A percentile compares a stretch with the other conserved stretches of the same genome.
Conservation (phyloP, 177 flowering plant species). For the Vitis hybrid region DNA sequence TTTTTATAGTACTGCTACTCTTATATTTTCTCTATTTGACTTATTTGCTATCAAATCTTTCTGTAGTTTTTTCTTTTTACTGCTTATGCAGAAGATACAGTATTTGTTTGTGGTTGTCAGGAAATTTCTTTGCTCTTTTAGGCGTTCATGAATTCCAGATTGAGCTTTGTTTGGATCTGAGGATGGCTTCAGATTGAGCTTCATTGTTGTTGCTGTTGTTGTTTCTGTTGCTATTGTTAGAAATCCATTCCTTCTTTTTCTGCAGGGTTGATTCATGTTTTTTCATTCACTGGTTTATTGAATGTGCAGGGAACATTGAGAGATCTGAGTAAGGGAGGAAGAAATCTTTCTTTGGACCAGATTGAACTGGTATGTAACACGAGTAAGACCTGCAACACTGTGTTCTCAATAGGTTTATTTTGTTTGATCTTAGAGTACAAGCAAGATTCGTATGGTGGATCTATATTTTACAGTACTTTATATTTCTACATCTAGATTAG, state of each 20-base stretch:
- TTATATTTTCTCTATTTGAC: too few relatives aligned
- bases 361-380: constrained; percentile 30
- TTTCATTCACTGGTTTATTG: constrained; percentile 11
- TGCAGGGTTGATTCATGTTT: too few relatives aligned
- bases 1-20: too few relatives aligned
- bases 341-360: constrained; percentile 30
- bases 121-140: too few relatives aligned
- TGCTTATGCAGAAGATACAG: too few relatives aligned
- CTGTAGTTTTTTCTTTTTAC: too few relatives aligned
- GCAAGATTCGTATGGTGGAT: not conserved
- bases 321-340: constrained; percentile 54
- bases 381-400: not conserved
- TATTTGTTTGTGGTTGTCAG: too few relatives aligned
- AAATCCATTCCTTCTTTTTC: not conserved
- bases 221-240: not conserved
- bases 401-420: not conserved
- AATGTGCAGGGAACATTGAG: constrained; percentile 53
- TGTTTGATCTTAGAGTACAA: not conserved
- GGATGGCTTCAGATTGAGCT: not conserved
- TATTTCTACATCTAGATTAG: too few relatives aligned
- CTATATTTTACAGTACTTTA: not conserved
- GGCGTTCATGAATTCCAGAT: too few relatives aligned
- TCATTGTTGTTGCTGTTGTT: not conserved
- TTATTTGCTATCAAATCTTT: too few relatives aligned
- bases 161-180: not conserved